These are phyloP conservation scores for Ophiostoma tasmaniense DNA, from an alignment of 2,329 filamentous ascomycete species.

Conservation along the genomic window DNA sequence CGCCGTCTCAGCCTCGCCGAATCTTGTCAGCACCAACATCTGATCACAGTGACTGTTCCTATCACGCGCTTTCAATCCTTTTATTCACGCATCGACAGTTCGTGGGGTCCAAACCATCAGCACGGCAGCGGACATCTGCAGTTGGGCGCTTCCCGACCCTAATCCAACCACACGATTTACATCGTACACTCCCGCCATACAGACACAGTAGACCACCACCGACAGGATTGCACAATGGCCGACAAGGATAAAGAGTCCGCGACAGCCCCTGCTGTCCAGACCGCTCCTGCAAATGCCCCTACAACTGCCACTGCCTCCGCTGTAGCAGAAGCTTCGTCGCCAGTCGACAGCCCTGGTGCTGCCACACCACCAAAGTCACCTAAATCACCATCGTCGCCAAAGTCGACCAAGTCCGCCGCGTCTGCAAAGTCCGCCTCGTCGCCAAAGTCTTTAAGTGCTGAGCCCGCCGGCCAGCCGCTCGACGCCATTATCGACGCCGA, in stretches of 20 bases:
- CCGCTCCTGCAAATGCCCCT: not conserved
- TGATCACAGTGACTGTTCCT: no score
- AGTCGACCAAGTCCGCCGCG: not conserved
- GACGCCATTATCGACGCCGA: slow-evolving; percentile 13
- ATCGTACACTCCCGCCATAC: no score
- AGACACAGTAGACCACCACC: not conserved
- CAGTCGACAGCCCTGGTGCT: not conserved
- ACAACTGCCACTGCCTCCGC: not conserved
- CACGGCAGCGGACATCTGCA: not conserved
- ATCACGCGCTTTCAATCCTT: not conserved
- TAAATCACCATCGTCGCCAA: not conserved
- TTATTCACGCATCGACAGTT: not conserved
- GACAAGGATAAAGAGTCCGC: not conserved
- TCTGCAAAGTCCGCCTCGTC: not conserved
- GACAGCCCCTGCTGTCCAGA: not conserved
- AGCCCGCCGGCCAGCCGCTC: not conserved
- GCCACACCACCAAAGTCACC: not conserved
- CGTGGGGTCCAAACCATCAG: not conserved
- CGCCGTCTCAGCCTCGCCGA: not conserved
- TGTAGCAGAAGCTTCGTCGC: not conserved
- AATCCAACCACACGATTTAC: not conserved
- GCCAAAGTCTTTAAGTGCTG: not conserved
- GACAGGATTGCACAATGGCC: not conserved
- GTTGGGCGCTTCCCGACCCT: not conserved
- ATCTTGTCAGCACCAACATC: not conserved